Evolutionary conservation across 805 yeast genomes (phyloP).

Genomic region (Pichia deserticola): DNA sequence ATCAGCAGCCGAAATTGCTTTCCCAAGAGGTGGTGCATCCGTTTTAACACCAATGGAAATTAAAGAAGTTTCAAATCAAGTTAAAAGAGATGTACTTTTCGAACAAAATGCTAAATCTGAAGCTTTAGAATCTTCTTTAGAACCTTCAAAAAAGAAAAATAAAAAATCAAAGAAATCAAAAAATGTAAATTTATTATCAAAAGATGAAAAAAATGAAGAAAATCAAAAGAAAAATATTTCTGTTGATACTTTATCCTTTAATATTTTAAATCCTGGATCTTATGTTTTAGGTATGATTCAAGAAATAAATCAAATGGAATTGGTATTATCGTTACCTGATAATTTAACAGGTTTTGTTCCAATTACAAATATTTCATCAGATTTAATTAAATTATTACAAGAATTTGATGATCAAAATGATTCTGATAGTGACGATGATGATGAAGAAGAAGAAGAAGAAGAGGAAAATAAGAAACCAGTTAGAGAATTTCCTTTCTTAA

Average conservation of each 20-base stretch:
- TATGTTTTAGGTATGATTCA: conserved; percentile 70
- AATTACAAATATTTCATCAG: conserved; percentile 61
- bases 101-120: conserved; percentile 25
- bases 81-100: conserved; percentile 77
- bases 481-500: conserved; percentile 48
- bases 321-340: conserved; percentile 71
- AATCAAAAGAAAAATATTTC: conserved; percentile 24
- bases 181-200: conserved; percentile 4
- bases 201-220: conserved; percentile 20
- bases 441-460: conserved; percentile 4
- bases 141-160: conserved; percentile 22
- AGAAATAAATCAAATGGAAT: conserved; percentile 51
- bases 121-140: conserved; percentile 18
- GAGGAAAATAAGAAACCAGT: conserved; percentile 26
- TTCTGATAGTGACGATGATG: conserved; percentile 24
- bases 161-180: conserved; percentile 25
- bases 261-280: conserved; percentile 63
- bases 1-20: conserved; percentile 44
- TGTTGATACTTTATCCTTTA: conserved; percentile 57
- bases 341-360: conserved; percentile 74
- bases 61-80: conserved; percentile 89
- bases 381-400: conserved; percentile 51
- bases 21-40: conserved; percentile 95
- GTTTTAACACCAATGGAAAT: conserved; percentile 84
- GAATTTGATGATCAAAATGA: conserved; percentile 45